phyloP scores from a whole-genome alignment of 768 basidiomycete species.

The Chalciporus sphaerocephalus region DNA sequence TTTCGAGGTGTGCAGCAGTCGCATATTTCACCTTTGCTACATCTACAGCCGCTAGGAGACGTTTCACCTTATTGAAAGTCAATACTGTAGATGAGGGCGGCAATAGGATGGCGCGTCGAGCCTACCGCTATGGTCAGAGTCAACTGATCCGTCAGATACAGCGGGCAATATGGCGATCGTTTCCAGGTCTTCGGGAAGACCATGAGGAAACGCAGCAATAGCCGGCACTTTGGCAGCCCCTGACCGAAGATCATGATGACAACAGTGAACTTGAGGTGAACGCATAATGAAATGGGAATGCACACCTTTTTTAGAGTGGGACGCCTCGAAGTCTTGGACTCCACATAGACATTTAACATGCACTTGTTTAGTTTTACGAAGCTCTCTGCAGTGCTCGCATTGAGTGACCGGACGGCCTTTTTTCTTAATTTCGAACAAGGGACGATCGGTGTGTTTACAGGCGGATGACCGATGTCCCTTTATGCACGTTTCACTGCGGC shows the following conservation, averaged over 20 bases:
- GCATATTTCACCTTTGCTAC: constrained; percentile 45
- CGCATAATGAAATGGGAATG: constrained; percentile 7
- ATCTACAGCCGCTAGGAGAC: constrained; percentile 45
- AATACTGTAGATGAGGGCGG: constrained; percentile 38
- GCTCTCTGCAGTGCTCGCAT: constrained; percentile 48
- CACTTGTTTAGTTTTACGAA: constrained; percentile 44
- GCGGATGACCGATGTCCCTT: constrained; percentile 89
- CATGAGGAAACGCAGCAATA: constrained; percentile 76
- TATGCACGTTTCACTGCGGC: constrained; percentile 80
- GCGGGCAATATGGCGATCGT: constrained; percentile 37
- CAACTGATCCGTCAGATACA: constrained; percentile 48
- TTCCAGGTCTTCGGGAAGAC: constrained; percentile 67
- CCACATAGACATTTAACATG: constrained; percentile 42
- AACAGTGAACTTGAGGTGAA: constrained; percentile 1
- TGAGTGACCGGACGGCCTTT: constrained; percentile 56
- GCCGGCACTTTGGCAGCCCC: constrained; percentile 58
- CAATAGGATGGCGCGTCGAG: constrained; percentile 44
- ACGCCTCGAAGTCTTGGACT: constrained; percentile 35
- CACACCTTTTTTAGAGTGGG: constrained; percentile 62
- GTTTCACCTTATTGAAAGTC: constrained; percentile 45
- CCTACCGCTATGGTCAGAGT: constrained; percentile 67
- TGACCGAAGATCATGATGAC: constrained; percentile 45
- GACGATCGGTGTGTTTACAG: constrained; percentile 84
- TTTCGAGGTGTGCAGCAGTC: constrained; percentile 55
- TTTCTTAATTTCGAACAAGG: constrained; percentile 78